A percentile compares a stretch with the other conserved stretches of the same genome.
phyloP scores from a whole-genome alignment of 306 rosid genomes.

The Gastrolobium villosum region DNA sequence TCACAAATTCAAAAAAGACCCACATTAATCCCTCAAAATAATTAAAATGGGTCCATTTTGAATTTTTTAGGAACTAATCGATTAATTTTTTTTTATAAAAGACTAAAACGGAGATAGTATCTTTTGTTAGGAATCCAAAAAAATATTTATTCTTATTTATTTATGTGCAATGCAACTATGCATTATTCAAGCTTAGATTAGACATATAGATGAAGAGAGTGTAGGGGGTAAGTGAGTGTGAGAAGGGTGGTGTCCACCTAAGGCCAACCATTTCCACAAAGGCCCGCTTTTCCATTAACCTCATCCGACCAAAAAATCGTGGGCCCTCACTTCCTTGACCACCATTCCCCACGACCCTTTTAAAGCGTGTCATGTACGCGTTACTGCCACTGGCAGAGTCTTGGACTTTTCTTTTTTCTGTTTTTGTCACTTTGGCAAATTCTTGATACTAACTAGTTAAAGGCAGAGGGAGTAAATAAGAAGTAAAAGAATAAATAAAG shows the following conservation, averaged over 20 bases:
- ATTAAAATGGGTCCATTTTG: too few species aligned
- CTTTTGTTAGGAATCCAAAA: too few species aligned
- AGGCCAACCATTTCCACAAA: slow-evolving; percentile 33
- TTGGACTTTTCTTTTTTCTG: background rate
- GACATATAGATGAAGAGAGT: background rate
- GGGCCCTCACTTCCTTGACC: slow-evolving; percentile 55
- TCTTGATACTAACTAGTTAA: background rate
- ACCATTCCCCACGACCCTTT: background rate
- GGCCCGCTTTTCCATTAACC: slow-evolving; percentile 2
- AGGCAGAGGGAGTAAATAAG: background rate
- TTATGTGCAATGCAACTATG: background rate
- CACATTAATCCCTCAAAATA: too few species aligned
- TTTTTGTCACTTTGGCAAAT: background rate
- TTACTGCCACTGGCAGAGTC: background rate
- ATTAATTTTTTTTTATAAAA: too few species aligned
- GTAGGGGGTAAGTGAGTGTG: too few species aligned
- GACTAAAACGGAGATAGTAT: too few species aligned
- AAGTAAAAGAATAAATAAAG: background rate
- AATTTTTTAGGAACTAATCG: too few species aligned
- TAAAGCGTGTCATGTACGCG: slow-evolving; percentile 44
- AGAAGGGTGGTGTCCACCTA: slow-evolving; percentile 18
- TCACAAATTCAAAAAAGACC: too few species aligned
- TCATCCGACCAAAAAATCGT: slow-evolving; percentile 55
- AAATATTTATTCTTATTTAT: too few species aligned
- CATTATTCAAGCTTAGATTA: background rate